Conservation (phyloP, 2,329 filamentous ascomycete genomes). For the Xylaria sp. region DNA sequence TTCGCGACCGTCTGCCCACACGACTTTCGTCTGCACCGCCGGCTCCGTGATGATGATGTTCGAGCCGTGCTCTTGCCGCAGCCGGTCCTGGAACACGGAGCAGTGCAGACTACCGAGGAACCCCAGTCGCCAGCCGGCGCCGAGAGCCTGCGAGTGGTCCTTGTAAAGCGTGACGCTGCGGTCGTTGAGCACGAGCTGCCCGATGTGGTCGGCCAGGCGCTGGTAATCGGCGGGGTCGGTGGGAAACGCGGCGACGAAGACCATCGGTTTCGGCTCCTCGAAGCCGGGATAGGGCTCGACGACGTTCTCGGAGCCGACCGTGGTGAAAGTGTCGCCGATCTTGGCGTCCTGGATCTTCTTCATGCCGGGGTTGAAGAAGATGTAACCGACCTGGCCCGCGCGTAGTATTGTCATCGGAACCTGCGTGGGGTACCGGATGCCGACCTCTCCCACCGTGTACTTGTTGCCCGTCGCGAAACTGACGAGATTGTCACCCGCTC, state of each 20-base stretch:
- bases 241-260: constrained; percentile 96
- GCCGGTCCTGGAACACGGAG: constrained; percentile 96
- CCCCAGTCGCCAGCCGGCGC: constrained; percentile 89
- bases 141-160: constrained; percentile 90
- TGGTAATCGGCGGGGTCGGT: constrained; percentile 87
- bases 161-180: constrained; percentile 92
- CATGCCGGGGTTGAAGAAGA: constrained; percentile 98
- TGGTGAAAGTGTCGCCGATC: constrained; percentile 93
- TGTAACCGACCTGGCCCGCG: constrained; percentile 93
- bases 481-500: constrained; percentile 80
- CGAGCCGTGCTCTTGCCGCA: constrained; percentile 91
- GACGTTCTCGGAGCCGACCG: constrained; percentile 70
- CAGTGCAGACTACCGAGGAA: constrained; percentile 97
- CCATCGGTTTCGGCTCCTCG: constrained; percentile 97
- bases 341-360: constrained; percentile 95
- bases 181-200: constrained; percentile 91
- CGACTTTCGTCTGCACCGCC: constrained; percentile 86
- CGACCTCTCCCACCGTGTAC: constrained; percentile 94
- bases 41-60: constrained; percentile 97
- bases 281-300: constrained; percentile 89
- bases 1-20: constrained; percentile 77
- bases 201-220: constrained; percentile 90
- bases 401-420: constrained; percentile 79
- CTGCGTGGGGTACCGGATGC: constrained; percentile 91
- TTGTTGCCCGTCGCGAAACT: constrained; percentile 87